Conservation (phyloP, 768 basidiomycete species). For the Tulasnella sp. region DNA sequence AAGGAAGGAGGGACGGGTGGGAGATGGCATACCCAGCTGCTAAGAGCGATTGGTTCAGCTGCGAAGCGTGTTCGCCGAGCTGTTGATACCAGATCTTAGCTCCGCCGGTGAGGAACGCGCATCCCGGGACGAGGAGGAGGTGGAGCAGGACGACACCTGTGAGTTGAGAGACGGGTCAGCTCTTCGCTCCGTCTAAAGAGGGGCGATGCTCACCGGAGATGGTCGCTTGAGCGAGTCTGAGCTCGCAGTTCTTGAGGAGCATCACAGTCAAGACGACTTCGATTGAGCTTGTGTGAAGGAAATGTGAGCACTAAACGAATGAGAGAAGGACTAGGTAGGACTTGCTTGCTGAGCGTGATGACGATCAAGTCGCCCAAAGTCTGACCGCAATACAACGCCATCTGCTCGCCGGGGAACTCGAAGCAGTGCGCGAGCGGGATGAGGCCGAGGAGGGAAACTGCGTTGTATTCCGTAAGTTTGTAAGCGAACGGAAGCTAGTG, state of each 20-base stretch:
- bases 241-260: slow-evolving; percentile 56
- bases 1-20: not conserved
- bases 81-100: slow-evolving; percentile 56
- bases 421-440: slow-evolving; percentile 54
- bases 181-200: too few relatives aligned
- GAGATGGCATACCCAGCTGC: not conserved
- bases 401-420: slow-evolving; percentile 50
- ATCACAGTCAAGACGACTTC: slow-evolving; percentile 64
- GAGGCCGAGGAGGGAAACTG: slow-evolving; percentile 51
- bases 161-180: too few relatives aligned
- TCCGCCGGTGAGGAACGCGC: slow-evolving; percentile 60
- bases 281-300: slow-evolving; percentile 24
- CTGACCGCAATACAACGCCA: slow-evolving; percentile 42
- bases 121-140: slow-evolving; percentile 57
- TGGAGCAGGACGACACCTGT: slow-evolving; percentile 69
- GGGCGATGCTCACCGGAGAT: slow-evolving; percentile 46
- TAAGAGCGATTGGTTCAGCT: slow-evolving; percentile 2
- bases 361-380: slow-evolving; percentile 55
- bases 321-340: too few relatives aligned
- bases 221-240: slow-evolving; percentile 48
- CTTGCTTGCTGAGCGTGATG: slow-evolving; percentile 56
- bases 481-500: too few relatives aligned
- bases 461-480: too few relatives aligned
- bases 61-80: slow-evolving; percentile 49
- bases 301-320: not conserved